Conservation (phyloP, 257 asterid genomes). For the Misopates orontium region DNA sequence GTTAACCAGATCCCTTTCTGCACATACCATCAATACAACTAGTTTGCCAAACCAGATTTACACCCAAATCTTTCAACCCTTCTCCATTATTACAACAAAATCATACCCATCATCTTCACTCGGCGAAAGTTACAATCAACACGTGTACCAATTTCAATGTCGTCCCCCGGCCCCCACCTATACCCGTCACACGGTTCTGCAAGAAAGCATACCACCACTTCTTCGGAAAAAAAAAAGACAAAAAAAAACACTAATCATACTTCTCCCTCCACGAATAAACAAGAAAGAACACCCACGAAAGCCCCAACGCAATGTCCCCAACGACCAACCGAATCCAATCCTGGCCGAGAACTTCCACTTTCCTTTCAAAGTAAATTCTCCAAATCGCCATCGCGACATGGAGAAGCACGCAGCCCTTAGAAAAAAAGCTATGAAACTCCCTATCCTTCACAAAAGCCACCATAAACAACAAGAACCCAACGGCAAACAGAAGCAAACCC, state of each 20-base stretch:
- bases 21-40: too few species aligned
- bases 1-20: too few species aligned
- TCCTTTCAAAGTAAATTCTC: conserved; percentile 85
- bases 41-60: too few species aligned
- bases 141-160: too few species aligned
- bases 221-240: too few species aligned
- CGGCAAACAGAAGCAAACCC: conserved; percentile 71
- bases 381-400: conserved; percentile 84
- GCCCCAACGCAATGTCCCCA: conserved; percentile 69
- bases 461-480: conserved; percentile 86
- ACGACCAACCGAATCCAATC: conserved; percentile 85
- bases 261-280: conserved; percentile 92
- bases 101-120: too few species aligned
- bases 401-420: conserved; percentile 78
- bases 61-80: too few species aligned
- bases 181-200: too few species aligned
- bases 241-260: conserved; percentile 49
- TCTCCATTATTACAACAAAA: too few species aligned
- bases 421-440: conserved; percentile 79
- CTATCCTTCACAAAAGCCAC: conserved; percentile 88
- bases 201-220: too few species aligned
- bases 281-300: conserved; percentile 85
- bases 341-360: conserved; percentile 75
- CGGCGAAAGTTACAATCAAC: too few species aligned
- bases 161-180: too few species aligned